These are phyloP conservation scores for Metschnikowia shivogae DNA, from an alignment of 805 yeast genomes.

Conservation along the genomic window DNA sequence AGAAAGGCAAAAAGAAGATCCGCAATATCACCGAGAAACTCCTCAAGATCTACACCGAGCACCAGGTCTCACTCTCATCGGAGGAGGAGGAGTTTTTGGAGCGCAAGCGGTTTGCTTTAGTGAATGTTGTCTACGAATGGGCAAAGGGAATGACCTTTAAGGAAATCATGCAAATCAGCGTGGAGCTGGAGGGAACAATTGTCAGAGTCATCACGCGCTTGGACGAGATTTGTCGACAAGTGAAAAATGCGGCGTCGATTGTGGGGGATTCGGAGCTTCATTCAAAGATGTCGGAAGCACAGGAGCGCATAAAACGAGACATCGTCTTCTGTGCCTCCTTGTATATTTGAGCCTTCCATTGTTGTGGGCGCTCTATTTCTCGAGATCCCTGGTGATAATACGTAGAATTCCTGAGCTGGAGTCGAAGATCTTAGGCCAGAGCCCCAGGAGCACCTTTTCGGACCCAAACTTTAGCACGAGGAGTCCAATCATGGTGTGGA, in stretches of 20 bases:
- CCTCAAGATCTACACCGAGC: constrained; percentile 55
- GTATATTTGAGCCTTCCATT: constrained; percentile 48
- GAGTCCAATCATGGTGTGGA: constrained; percentile 37
- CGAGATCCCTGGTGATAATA: constrained; percentile 9
- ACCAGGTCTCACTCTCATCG: constrained; percentile 70
- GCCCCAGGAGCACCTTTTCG: constrained; percentile 18
- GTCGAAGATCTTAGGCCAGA: constrained; percentile 14
- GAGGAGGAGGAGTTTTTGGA: constrained; percentile 86
- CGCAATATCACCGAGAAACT: constrained; percentile 64
- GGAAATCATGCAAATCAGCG: constrained; percentile 84
- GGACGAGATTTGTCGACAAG: constrained; percentile 94
- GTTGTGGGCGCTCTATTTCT: not conserved
- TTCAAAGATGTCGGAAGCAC: constrained; percentile 86
- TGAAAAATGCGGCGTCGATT: constrained; percentile 86
- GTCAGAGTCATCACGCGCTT: constrained; percentile 91
- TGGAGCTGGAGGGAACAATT: constrained; percentile 93
- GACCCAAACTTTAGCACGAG: constrained; percentile 27
- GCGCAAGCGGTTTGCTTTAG: constrained; percentile 80
- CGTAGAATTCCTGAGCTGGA: constrained; percentile 27
- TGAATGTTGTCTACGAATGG: constrained; percentile 97
- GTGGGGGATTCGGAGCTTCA: constrained; percentile 92
- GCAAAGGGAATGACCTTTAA: constrained; percentile 90
- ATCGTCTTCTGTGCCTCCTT: constrained; percentile 96
- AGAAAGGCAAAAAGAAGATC: constrained; percentile 62
- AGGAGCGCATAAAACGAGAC: constrained; percentile 92